Evolutionary conservation across 177 flowering plant species (phyloP), one percentile per base, ranked within the genome.

Genomic region (Vitis hybrid): DNA sequence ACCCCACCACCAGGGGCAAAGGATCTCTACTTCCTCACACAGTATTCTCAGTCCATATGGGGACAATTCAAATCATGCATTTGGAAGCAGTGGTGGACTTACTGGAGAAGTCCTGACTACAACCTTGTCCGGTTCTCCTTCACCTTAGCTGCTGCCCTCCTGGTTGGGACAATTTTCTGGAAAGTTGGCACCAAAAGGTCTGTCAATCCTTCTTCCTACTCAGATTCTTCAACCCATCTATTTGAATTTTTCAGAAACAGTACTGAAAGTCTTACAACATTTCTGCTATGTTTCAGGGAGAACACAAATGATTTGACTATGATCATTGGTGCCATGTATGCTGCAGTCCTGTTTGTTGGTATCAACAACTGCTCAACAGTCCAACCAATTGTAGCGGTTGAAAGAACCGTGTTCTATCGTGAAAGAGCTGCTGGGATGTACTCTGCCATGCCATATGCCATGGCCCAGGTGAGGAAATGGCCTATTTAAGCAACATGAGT

Each of bases 361-460:
- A 78, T 89, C 58, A 86, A 79, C 52, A 92, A 86, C 67, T 84
- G 90, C 76, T 66, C 82, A 17, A 83, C 89, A 0, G 92, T 90
- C 3, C 97, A 92, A 67, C 95, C 95, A 2, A 65, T 90, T 14
- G 92, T 90, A 8, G 82, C 88, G 9, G 52, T 82, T 4, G 95
- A 93, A 74, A 82, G 97, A 78, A 85, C 88, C 0, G 93, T 90
- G 3, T 92, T 87, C 33, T 90, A 92, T 68, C 73, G 95, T 38
- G 97, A 92, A 81, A 76, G 84, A 77, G 94, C 97, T 14, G 91
- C 95, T 12, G 93, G 93, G 57, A 89, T 92, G 97, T 92, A 90
- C 75, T 89, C 95, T 1, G 84, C 94, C 11, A 65, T 92, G 44
- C 92, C 97, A 31, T 92, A 92, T 75, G 92, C 95, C 62, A 72